A percentile compares a stretch with the other conserved stretches of the same genome.
phyloP scores from a whole-genome alignment of 768 basidiomycete species.

The Tylopilus intermedius region DNA sequence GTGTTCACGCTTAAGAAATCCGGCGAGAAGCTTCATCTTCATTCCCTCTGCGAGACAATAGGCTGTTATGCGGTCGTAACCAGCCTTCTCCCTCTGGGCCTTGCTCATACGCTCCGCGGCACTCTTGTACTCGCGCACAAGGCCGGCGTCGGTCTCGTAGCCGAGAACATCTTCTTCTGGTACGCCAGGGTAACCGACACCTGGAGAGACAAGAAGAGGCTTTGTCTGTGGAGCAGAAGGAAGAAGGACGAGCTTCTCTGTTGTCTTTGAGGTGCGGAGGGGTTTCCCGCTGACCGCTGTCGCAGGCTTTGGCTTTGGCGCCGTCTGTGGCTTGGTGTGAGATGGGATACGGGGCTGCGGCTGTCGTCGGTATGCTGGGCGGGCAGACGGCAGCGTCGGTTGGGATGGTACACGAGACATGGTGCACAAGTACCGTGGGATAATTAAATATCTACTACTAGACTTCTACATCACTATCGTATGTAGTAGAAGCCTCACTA shows the following conservation, averaged over 20 bases:
- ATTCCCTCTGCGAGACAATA: slow-evolving; percentile 86
- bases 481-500: no score
- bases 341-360: slow-evolving; percentile 20
- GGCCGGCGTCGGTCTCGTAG: slow-evolving; percentile 60
- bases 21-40: slow-evolving; percentile 76
- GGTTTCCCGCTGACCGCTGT: slow-evolving; percentile 38
- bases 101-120: slow-evolving; percentile 87
- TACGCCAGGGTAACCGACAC: slow-evolving; percentile 10
- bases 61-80: slow-evolving; percentile 78
- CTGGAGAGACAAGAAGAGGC: slow-evolving; percentile 40
- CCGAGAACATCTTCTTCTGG: slow-evolving; percentile 49
- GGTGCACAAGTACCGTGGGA: background rate
- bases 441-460: no score
- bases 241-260: slow-evolving; percentile 84
- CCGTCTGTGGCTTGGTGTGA: slow-evolving; percentile 11
- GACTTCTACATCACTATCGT: no score
- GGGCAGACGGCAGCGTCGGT: slow-evolving; percentile 21
- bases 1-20: slow-evolving; percentile 89
- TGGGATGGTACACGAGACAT: slow-evolving; percentile 14
- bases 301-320: slow-evolving; percentile 15
- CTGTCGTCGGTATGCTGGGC: slow-evolving; percentile 21
- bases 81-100: slow-evolving; percentile 73
- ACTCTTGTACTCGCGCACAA: slow-evolving; percentile 71
- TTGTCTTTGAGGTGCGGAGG: slow-evolving; percentile 84
- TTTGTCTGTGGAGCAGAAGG: slow-evolving; percentile 88